Percentiles rank a stretch among this genome's conserved stretches.
Evolutionary conservation across 78 protist genomes (phyloP).

Genomic region (Polysphondylium violaceum): DNA sequence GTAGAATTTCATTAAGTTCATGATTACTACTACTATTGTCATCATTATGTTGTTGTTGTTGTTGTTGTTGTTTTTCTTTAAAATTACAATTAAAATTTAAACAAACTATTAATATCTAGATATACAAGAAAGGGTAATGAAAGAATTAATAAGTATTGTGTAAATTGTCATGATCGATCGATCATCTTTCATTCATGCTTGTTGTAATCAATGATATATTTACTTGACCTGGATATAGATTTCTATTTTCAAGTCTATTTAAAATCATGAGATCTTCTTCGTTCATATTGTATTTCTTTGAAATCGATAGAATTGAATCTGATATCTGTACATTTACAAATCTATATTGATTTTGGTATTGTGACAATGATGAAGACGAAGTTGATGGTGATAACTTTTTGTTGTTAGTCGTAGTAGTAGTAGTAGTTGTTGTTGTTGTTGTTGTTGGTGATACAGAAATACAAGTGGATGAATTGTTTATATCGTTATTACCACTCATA

Average conservation of each 20-base stretch:
- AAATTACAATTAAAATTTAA: background rate
- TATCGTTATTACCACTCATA: background rate
- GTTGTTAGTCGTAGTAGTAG: background rate
- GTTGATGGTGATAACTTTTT: background rate
- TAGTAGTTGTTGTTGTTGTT: background rate
- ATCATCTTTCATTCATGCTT: background rate
- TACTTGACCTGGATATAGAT: conserved; percentile 53
- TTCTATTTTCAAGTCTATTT: conserved; percentile 28
- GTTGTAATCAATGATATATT: too few species aligned
- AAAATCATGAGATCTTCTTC: conserved; percentile 64
- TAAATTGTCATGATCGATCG: background rate
- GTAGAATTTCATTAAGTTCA: background rate
- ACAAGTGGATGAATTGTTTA: background rate
- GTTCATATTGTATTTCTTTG: conserved; percentile 64
- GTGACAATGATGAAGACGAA: background rate
- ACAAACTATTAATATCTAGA: conserved; percentile 35
- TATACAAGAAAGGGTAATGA: background rate
- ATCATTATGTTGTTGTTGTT: too few species aligned
- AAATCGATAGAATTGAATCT: conserved; percentile 62
- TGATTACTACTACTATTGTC: background rate
- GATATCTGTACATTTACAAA: conserved; percentile 48
- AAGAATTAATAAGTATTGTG: background rate
- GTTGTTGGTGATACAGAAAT: background rate
- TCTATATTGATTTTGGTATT: conserved; percentile 2
- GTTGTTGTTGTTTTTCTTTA: too few species aligned